Percentiles rank a stretch among this genome's conserved stretches.
phyloP scores from a whole-genome alignment of 352 stramenopile genomes.

The Halophytophthora polymorphica region DNA sequence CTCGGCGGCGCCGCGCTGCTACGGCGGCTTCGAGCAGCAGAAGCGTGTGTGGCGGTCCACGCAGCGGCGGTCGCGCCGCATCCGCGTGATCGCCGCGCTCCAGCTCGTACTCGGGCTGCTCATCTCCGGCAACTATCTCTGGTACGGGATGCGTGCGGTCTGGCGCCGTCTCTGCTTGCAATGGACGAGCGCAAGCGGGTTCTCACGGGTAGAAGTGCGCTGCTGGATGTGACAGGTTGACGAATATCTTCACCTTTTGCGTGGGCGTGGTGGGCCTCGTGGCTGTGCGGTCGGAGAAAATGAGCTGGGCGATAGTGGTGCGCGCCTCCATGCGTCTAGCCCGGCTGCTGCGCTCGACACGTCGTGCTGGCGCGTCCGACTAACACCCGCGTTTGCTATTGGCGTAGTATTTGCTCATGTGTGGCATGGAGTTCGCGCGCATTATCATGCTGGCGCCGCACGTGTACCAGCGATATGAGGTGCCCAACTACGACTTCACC shows the following conservation, averaged over 20 bases:
- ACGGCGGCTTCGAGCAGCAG: slow-evolving; percentile 77
- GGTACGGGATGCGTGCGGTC: slow-evolving; percentile 20
- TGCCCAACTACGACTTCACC: slow-evolving; percentile 54
- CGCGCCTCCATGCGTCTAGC: slow-evolving; percentile 14
- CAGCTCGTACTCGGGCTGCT: slow-evolving; percentile 62
- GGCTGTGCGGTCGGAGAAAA: slow-evolving; percentile 70
- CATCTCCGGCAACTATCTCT: slow-evolving; percentile 69
- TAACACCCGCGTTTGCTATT: slow-evolving; percentile 2
- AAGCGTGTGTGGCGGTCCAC: slow-evolving; percentile 72
- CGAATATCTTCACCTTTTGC: slow-evolving; percentile 72
- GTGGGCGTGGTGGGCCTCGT: slow-evolving; percentile 63
- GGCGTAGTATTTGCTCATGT: slow-evolving; percentile 61
- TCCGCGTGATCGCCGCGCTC: slow-evolving; percentile 55
- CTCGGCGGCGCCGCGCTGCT: slow-evolving; percentile 38
- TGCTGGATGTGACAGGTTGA: slow-evolving; percentile 27
- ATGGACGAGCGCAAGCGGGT: no score
- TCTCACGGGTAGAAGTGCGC: not conserved
- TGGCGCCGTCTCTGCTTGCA: not conserved
- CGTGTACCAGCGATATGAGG: slow-evolving; percentile 56
- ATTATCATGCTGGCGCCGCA: slow-evolving; percentile 67
- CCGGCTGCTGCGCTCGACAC: no score
- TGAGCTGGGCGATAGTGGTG: slow-evolving; percentile 78
- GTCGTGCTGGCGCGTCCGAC: not conserved
- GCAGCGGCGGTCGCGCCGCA: slow-evolving; percentile 54
- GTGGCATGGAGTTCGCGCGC: slow-evolving; percentile 64